phyloP scores from a whole-genome alignment of 2,329 filamentous ascomycete species.

The Hymenoscyphus infarciens region DNA sequence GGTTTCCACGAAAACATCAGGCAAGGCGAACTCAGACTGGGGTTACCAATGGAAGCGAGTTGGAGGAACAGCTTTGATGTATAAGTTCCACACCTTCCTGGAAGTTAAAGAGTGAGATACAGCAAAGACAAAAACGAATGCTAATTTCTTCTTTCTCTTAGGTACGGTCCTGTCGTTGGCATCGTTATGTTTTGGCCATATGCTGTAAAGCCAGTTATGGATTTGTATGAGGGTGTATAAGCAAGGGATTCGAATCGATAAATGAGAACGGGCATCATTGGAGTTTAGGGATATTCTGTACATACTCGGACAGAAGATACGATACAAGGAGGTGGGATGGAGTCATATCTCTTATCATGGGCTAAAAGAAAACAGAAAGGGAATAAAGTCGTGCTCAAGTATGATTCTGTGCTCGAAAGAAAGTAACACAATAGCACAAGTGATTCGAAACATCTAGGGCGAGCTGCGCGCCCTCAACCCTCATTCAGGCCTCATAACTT shows the following conservation, averaged over 20 bases:
- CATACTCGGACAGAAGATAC: not conserved
- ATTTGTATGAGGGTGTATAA: not conserved
- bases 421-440: no score
- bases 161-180: constrained; percentile 23
- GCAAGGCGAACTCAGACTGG: constrained; percentile 18
- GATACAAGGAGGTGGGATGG: not conserved
- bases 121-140: not conserved
- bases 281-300: not conserved
- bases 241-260: not conserved
- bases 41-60: constrained; percentile 21
- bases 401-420: no score
- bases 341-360: not conserved
- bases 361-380: not conserved
- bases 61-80: constrained; percentile 27
- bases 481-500: no score
- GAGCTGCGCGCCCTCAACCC: no score
- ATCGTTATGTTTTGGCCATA: constrained; percentile 27
- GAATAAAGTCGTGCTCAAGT: not conserved
- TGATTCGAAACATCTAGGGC: no score
- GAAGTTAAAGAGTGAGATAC: not conserved
- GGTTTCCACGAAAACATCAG: constrained; percentile 11
- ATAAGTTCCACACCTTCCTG: constrained; percentile 11
- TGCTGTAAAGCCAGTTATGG: constrained; percentile 21
- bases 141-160: constrained; percentile 7
- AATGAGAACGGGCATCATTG: not conserved